These are phyloP conservation scores for Xylaria sp. DNA, from an alignment of 2,329 filamentous ascomycete genomes.

Conservation along the genomic window DNA sequence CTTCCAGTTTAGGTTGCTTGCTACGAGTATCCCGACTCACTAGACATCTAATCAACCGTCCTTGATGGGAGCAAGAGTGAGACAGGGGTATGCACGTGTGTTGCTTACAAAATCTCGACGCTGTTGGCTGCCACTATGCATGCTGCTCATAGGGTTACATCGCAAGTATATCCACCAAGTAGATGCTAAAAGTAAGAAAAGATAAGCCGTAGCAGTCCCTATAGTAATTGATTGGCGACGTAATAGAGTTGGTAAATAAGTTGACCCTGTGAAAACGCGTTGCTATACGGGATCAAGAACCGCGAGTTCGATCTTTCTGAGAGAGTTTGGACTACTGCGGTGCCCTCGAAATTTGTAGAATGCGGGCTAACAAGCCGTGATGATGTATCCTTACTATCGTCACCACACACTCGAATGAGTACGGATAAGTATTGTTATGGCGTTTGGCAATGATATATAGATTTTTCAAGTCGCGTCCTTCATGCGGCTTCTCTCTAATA, in stretches of 20 bases:
- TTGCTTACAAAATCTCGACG: not conserved
- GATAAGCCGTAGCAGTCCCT: not conserved
- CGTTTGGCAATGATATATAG: too few relatives aligned
- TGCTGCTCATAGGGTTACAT: not conserved
- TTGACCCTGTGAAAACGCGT: too few relatives aligned
- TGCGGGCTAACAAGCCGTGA: too few relatives aligned
- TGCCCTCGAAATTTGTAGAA: too few relatives aligned
- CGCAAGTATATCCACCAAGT: not conserved
- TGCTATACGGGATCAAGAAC: not conserved
- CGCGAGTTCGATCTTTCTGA: constrained; percentile 1
- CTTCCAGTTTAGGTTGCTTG: not conserved
- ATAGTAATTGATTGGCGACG: too few relatives aligned
- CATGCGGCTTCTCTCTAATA: constrained; percentile 6
- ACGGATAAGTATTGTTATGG: not conserved
- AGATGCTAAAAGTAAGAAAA: too few relatives aligned
- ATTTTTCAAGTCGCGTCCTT: not conserved
- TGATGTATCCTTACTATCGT: too few relatives aligned
- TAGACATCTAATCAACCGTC: too few relatives aligned
- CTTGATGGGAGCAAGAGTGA: too few relatives aligned
- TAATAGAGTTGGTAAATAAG: too few relatives aligned
- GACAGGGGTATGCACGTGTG: not conserved
- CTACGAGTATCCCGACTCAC: not conserved
- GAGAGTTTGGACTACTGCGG: not conserved
- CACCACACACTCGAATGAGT: too few relatives aligned
- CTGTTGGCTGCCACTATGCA: not conserved